phyloP scores from a whole-genome alignment of 1,284 basidiomycete species.

The Boletus sp. region DNA sequence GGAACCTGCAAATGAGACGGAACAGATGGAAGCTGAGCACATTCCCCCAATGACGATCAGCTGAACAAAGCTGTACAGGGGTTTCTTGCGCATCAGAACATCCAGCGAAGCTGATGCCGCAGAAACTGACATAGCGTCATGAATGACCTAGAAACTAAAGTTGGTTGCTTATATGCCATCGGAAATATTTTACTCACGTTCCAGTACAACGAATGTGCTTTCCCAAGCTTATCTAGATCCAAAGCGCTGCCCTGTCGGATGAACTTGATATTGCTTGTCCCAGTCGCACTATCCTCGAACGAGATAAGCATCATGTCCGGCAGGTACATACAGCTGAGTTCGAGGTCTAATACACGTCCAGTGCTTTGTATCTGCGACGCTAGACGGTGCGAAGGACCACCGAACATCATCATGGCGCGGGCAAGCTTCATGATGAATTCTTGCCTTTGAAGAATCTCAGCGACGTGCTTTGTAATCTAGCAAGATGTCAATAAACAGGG shows the following conservation, averaged over 20 bases:
- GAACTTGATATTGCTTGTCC: conserved; percentile 84
- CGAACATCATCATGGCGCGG: conserved; percentile 93
- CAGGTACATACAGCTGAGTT: conserved; percentile 82
- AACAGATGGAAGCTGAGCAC: conserved; percentile 78
- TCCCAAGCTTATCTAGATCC: conserved; percentile 74
- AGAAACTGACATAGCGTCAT: conserved; percentile 80
- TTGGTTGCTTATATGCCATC: background rate
- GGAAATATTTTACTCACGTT: conserved; percentile 43
- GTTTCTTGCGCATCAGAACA: conserved; percentile 66
- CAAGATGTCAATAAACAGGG: background rate
- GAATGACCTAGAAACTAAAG: conserved; percentile 59
- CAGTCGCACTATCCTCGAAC: conserved; percentile 80
- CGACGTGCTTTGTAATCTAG: conserved; percentile 87
- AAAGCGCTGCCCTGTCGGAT: conserved; percentile 74
- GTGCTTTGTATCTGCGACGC: conserved; percentile 86
- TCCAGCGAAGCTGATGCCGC: conserved; percentile 76
- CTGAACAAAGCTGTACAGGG: conserved; percentile 63
- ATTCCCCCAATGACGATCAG: conserved; percentile 76
- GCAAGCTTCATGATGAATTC: conserved; percentile 89
- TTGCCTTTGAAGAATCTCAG: conserved; percentile 81
- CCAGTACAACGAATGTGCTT: conserved; percentile 80
- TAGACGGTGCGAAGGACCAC: conserved; percentile 85
- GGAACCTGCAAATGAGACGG: conserved; percentile 67
- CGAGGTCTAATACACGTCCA: conserved; percentile 80
- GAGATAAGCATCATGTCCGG: conserved; percentile 81